Evolutionary conservation across 2,329 filamentous ascomycete genomes (phyloP), one percentile per base, ranked within the genome.

Genomic region (Stemphylium lycopersici): DNA sequence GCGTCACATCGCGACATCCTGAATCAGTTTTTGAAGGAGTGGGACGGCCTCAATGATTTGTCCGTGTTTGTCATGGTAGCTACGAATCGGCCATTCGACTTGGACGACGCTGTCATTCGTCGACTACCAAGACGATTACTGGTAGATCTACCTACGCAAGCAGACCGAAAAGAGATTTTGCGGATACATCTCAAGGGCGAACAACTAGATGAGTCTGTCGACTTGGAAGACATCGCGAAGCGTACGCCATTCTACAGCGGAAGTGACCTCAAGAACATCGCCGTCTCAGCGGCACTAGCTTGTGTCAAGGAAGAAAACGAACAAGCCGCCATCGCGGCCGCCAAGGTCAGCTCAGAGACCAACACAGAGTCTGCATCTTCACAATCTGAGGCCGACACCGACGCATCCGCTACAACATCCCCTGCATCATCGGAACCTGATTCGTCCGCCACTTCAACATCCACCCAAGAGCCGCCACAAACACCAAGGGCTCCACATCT

Each of bases 61-160:
- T 90, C 89, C 15, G 91, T 93, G 2, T 98, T 99, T 73, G 93
- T 99, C 75, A 97, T 99, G 92, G 92, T 98, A 0, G 93, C 95
- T 24, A 98, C 93, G 7, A 98, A 99, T 75, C 84, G 93, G 8
- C 95, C 95, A 0, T 97, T 96, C 68, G 95, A 98, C 69, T 84
- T 99, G 1, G 95, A 99, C 67, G 90, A 95, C 65, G 90, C 90
- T 8, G 89, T 95, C 8, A 81, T 95, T 40, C 83, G 90, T n/a
- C 83, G 90, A 11, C 78, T 93, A 18, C 90, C 90, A 2, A 81
- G 90, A 48, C 84, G 89, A 37, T 79, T 93, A 32, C 81, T 93
- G 0, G 84, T 93, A 36, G 90, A 93, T 68, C 78, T 93, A 5
- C 90, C 90, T 0, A 80, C 87, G 1, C 81, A 87, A 60, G 75